These are phyloP conservation scores for Nelumbo lutea DNA, from an alignment of 164 flowering plant species.

Conservation along the genomic window DNA sequence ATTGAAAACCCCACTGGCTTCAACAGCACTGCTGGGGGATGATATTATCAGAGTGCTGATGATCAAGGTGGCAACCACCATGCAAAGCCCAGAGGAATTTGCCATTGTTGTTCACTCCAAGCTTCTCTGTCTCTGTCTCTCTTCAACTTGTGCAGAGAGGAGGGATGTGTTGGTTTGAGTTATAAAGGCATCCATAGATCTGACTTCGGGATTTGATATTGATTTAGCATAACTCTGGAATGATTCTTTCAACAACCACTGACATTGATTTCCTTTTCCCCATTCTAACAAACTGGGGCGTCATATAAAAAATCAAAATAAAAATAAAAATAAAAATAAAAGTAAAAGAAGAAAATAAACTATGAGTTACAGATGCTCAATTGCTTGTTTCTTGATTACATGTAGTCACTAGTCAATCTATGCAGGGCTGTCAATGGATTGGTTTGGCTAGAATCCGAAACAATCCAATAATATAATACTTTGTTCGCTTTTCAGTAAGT, in stretches of 20 bases:
- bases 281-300: not conserved
- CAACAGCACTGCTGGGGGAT: conserved; percentile 16
- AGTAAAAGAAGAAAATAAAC: too few species aligned
- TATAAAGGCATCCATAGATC: conserved; percentile 13
- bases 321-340: too few species aligned
- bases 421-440: too few species aligned
- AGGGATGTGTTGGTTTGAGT: not conserved
- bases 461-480: too few species aligned
- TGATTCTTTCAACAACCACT: not conserved
- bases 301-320: too few species aligned
- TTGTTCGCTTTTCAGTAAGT: too few species aligned
- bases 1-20: conserved; percentile 21
- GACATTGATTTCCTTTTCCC: not conserved
- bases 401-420: too few species aligned
- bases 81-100: conserved; percentile 1
- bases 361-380: too few species aligned
- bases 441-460: too few species aligned
- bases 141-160: not conserved
- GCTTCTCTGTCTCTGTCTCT: not conserved
- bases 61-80: conserved; percentile 7
- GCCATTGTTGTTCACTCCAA: conserved; percentile 2
- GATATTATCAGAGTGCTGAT: not conserved
- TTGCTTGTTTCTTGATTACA: too few species aligned
- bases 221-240: not conserved
- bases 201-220: not conserved